These are phyloP conservation scores for Globisporangium megalacanthum DNA, from an alignment of 352 stramenopile species.

Conservation along the genomic window DNA sequence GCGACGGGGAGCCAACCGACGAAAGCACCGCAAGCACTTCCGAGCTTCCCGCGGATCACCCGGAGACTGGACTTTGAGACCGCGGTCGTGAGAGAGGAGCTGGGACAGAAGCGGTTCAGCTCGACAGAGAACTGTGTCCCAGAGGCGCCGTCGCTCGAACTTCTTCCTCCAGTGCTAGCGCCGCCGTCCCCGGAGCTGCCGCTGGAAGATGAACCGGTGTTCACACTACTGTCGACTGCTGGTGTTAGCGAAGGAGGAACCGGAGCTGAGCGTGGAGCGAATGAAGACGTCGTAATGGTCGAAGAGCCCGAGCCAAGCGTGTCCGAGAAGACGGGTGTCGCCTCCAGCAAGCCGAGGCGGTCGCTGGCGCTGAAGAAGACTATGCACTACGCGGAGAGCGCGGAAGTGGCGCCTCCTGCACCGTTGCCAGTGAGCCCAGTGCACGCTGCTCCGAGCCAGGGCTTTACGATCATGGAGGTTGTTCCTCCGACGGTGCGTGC, in stretches of 20 bases:
- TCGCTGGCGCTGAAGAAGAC: constrained; percentile 11
- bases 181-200: background rate
- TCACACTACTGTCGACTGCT: constrained; percentile 1
- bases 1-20: constrained; percentile 5
- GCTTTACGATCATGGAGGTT: background rate
- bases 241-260: background rate
- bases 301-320: background rate
- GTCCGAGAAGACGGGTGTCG: too few relatives aligned
- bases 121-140: constrained; percentile 27
- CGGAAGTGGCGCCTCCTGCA: background rate
- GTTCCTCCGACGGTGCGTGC: background rate
- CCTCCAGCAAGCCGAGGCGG: constrained; percentile 4
- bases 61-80: constrained; percentile 46
- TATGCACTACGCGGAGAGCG: background rate
- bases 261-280: background rate
- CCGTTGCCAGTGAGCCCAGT: background rate
- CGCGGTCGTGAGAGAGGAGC: background rate
- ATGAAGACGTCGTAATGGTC: background rate
- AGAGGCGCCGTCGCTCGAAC: constrained; percentile 9
- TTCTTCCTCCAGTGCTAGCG: background rate
- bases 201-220: constrained; percentile 13
- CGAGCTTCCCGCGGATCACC: constrained; percentile 24
- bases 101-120: background rate
- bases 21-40: constrained; percentile 16
- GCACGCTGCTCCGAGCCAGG: background rate